Evolutionary conservation across 768 basidiomycete genomes (phyloP), one percentile per base, ranked within the genome.

Genomic region (Tubosaeta sp.): DNA sequence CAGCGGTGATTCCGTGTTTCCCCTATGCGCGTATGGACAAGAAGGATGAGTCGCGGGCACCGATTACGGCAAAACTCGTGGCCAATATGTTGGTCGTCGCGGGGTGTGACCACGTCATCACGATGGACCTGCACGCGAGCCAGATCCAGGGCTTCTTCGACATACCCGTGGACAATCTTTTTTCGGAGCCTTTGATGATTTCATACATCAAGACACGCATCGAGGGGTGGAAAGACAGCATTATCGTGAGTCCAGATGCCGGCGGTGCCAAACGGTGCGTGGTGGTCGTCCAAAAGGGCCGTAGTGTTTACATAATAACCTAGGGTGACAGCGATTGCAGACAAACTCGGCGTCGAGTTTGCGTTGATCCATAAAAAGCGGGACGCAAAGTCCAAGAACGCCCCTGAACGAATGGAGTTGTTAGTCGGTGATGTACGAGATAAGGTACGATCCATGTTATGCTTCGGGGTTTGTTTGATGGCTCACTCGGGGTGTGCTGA

Each of bases 121-220:
- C 95, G n/a, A 95, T 98, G 88, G 94, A 98, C 69, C 74, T 98
- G 45, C 95, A 97, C 64, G 94, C 95, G 36, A 89, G 88, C 61
- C 95, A 98, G 73, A 98, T 97, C 53, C 95, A 98, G 66, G 95
- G 95, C 7, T 98, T 98, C 76, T 98, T 98, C 68, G 94, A 97
- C 69, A 92, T 98, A 58, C 95, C 95, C 9, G 94, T 96, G 24
- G 95, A 98, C 73, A 98, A 98, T 68, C 77, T 98, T 40, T 98
- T 87, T 73, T 94, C 91, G 32, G 95, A 99, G 68, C 93, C 96
- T 2, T 76, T 94, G 53, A 95, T 97, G 89, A 77, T 96, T 56
- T 76, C 87, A 16, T 97, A 93, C 72, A 93, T 99, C 71, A 91
- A 93, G 71, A 77, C 81, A 40, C 77, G 84, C 64, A 90, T 98